Base-by-base conservation (phyloP, 768 basidiomycete species). In the Tulasnella sp. region DNA sequence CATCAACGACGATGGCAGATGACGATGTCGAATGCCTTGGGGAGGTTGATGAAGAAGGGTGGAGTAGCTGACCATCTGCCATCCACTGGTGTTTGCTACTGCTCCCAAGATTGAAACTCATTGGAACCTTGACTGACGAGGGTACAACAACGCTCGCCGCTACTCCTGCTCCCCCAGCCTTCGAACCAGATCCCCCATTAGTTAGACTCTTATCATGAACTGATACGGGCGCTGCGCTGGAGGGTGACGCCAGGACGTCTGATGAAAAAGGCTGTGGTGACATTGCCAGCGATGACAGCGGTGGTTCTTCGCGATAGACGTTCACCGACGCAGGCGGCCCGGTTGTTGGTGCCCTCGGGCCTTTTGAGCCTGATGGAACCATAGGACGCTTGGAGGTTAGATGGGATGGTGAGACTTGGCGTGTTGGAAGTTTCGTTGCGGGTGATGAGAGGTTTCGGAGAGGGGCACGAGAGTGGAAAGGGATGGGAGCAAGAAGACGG, bases 281-380 rank as follows among this genome's bases (percentile, higher is more conserved):
- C 46, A 85, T 81, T 11, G 86, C 81, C 6, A 86, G 84, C 72
- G 87, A 83, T 4, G 86, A 77, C 42, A 86, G 83, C 0, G 85
- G 86, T 40, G 37, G 69, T 72, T n/a, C 80, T 24, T 77, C 42
- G 34, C 41, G 80, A 46, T 41, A 41, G 22, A 46, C 58, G 58
- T 76, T 75, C 14, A 31, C n/a, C 41, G 64, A 40, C 28, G 80
- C 75, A 41, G 2, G 80, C 40, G 75, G 80, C 40, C 80, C 80
- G 9, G 80, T 77, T 22, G 80, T 48, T 24, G 80, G 80, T 48
- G 44, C 80, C 20, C 75, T 60, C n/a, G 18, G 41, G 50, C 77
- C 80, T 44, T 60, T 80, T n/a, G 72, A 46, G 34, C 72, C 79
- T 46, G 79, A 48, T 50, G 72, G 72, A 50, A n/a, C 46, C 79